Evolutionary conservation across 192 early-diverging fungal genomes (phyloP), one percentile per base, ranked within the genome.

Genomic region (Coemansia sp.): DNA sequence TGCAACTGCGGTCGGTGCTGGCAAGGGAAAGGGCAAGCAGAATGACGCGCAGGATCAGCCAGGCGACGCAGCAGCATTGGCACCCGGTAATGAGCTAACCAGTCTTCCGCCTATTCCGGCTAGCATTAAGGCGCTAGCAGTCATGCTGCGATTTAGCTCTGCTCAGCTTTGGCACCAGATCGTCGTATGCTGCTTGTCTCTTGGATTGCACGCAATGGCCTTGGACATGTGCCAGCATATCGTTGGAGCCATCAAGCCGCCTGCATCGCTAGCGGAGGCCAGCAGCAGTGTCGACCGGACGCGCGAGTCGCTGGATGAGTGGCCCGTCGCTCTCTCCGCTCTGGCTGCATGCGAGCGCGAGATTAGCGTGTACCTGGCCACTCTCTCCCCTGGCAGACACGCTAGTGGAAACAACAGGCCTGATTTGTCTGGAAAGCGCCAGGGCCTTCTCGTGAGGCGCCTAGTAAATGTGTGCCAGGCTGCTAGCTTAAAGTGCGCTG

Each of bases 221-320:
- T 52, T 83, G 15, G 81, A 83, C 16, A 67, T 70, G 67, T 75
- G 76, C 65, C 76, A 68, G 53, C 69, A 71, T 33, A 63, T 78
- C 53, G 62, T 78, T 8, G 68, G 39, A 5, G 34, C 63, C 31
- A 50, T 76, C 3, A 60, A 47, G 27, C 39, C 78, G 15, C n/a
- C 63, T 13, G 36, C 31, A 47, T 18, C 40, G 0, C 31, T 18
- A 29, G 16, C 41, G 24, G 20, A 36, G 40, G 13, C 41, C 57
- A 39, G 33, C 24, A 52, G 36, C 39, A 13, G 38, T 16, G 31
- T 7, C 18, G 57, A 18, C 33, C 31, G 8, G 57, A 18, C 18
- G 18, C 57, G 18, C 33, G 33, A 36, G 57, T 15, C 39, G 15
- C 39, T 43, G 12, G 64, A 55, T n/a, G 63, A 69, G n/a, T 71